These are phyloP conservation scores for Gliomastix tumulicola DNA, from an alignment of 2,329 filamentous ascomycete genomes.

Conservation along the genomic window DNA sequence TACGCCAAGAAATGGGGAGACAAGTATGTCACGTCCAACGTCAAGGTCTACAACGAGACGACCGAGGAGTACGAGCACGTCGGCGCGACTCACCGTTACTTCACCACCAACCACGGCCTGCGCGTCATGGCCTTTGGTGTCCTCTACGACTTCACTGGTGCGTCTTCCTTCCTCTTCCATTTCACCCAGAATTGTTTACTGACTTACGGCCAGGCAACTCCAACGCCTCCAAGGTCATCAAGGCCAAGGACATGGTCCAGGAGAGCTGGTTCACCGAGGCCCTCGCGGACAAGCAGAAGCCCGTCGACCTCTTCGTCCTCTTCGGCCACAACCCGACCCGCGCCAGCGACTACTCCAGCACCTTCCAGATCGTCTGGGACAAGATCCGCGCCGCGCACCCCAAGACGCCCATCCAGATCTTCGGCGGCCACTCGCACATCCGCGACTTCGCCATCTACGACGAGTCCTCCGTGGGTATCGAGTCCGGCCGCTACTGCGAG, in stretches of 20 bases:
- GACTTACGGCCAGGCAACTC: slow-evolving; percentile 46
- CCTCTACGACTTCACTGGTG: slow-evolving; percentile 41
- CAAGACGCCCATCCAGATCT: slow-evolving; percentile 54
- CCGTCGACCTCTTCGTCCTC: slow-evolving; percentile 57
- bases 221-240: slow-evolving; percentile 54
- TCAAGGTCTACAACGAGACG: slow-evolving; percentile 31
- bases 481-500: slow-evolving; percentile 61
- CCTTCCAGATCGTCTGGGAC: slow-evolving; percentile 38
- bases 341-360: slow-evolving; percentile 32
- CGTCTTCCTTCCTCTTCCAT: no score
- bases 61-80: slow-evolving; percentile 31
- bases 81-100: slow-evolving; percentile 34
- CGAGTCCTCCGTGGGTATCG: slow-evolving; percentile 51
- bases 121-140: slow-evolving; percentile 37
- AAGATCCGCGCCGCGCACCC: slow-evolving; percentile 51
- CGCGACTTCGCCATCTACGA: slow-evolving; percentile 61
- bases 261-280: slow-evolving; percentile 55
- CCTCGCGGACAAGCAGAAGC: slow-evolving; percentile 39
- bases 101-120: slow-evolving; percentile 32
- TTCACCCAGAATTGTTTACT: no score
- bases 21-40: slow-evolving; percentile 36
- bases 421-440: slow-evolving; percentile 59
- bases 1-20: slow-evolving; percentile 50
- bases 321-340: slow-evolving; percentile 57
- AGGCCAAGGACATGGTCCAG: slow-evolving; percentile 40